Conservation (phyloP, 768 basidiomycete genomes). For the Mycena epipterygia region DNA sequence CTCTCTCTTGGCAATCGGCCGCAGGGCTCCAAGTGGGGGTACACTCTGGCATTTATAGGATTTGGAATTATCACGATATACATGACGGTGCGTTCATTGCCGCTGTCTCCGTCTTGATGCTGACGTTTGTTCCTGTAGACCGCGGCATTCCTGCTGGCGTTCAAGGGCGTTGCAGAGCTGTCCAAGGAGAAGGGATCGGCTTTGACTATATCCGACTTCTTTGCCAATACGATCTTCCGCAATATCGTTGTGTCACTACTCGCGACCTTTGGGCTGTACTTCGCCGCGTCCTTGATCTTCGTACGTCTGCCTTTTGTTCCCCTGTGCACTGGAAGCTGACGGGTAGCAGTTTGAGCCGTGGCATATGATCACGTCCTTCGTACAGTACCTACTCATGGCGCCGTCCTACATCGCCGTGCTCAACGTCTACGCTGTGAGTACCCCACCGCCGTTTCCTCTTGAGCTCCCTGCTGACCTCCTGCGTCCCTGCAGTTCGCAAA, state of each 20-base stretch:
- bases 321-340: neutral
- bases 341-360: constrained; percentile 87
- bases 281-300: constrained; percentile 86
- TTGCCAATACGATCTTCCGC: constrained; percentile 85
- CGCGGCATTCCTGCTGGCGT: constrained; percentile 85
- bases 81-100: constrained; percentile 79
- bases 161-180: constrained; percentile 81
- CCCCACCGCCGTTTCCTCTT: neutral
- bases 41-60: constrained; percentile 87
- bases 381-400: constrained; percentile 93
- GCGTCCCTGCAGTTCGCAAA: constrained; percentile 75
- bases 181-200: constrained; percentile 58
- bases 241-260: constrained; percentile 88
- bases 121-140: constrained; percentile 56
- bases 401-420: constrained; percentile 95
- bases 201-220: constrained; percentile 70
- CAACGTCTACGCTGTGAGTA: constrained; percentile 86
- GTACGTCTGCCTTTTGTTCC: constrained; percentile 60
- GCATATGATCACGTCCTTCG: constrained; percentile 97
- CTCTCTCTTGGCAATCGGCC: constrained; percentile 92
- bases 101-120: neutral
- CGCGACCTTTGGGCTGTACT: constrained; percentile 92
- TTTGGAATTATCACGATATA: constrained; percentile 95
- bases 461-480: constrained; percentile 1
- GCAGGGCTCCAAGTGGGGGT: constrained; percentile 90